Evolutionary conservation across 2,329 filamentous ascomycete genomes (phyloP).

Genomic region (Decorospora gaudefroyi): DNA sequence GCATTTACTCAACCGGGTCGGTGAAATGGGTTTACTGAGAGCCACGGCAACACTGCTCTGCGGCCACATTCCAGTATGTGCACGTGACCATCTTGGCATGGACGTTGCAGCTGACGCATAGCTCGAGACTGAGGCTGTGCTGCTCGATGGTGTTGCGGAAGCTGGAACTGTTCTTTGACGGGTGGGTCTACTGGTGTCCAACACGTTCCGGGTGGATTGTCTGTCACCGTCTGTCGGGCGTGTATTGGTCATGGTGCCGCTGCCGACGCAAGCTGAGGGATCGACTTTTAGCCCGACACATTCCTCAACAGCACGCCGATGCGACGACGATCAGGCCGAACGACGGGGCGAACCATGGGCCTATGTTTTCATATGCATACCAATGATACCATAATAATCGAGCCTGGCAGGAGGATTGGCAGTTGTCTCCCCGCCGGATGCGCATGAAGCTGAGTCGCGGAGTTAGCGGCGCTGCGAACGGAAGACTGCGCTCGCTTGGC

Average conservation of each 20-base stretch:
- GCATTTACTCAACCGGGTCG: constrained; percentile 2
- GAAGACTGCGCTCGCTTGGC: constrained; percentile 30
- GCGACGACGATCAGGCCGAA: constrained; percentile 5
- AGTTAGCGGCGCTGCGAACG: constrained; percentile 36
- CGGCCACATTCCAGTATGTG: constrained; percentile 68
- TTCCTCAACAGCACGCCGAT: constrained; percentile 5
- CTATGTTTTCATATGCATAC: constrained; percentile 70
- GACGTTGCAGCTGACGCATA: constrained; percentile 82
- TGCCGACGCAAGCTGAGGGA: background rate
- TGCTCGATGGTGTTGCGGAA: constrained; percentile 62
- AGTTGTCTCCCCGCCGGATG: constrained; percentile 74
- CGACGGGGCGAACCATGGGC: constrained; percentile 21
- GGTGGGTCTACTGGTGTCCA: constrained; percentile 47
- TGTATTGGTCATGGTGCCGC: background rate
- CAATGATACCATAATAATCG: too few relatives aligned
- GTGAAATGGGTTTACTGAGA: constrained; percentile 61
- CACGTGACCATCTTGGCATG: constrained; percentile 72
- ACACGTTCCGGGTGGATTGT: too few relatives aligned
- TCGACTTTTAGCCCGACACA: constrained; percentile 3
- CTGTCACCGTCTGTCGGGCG: constrained; percentile 1
- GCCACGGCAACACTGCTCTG: constrained; percentile 60
- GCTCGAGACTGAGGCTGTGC: constrained; percentile 67
- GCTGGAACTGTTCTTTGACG: constrained; percentile 64
- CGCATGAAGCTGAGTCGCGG: constrained; percentile 68
- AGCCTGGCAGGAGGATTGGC: constrained; percentile 73